These are phyloP conservation scores for Tillandsia fasciculata DNA, from an alignment of 176 grass and related monocot genomes.

Conservation along the genomic window DNA sequence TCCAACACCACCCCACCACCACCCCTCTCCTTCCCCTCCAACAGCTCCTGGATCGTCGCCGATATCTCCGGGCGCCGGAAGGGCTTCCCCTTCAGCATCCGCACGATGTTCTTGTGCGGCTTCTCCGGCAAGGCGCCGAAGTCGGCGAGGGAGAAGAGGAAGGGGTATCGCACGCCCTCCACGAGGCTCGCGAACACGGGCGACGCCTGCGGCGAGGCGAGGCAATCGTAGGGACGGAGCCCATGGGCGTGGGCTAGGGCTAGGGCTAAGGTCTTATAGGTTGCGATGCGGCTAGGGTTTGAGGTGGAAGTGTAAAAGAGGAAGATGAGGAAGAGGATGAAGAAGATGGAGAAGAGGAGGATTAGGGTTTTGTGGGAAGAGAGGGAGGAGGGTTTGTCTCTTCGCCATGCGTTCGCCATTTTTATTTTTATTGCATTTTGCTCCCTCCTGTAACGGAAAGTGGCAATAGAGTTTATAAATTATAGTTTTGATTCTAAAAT, in stretches of 20 bases:
- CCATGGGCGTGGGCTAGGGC: neutral
- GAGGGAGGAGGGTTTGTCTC: constrained; percentile 23
- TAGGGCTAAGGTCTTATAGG: neutral
- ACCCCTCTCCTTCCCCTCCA: constrained; percentile 28
- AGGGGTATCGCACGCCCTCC: constrained; percentile 65
- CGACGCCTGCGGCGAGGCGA: constrained; percentile 66
- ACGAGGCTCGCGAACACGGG: constrained; percentile 81
- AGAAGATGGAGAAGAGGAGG: constrained; percentile 2
- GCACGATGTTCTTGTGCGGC: constrained; percentile 72
- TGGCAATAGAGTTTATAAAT: neutral
- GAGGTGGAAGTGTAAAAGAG: constrained; percentile 41
- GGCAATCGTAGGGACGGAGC: constrained; percentile 60
- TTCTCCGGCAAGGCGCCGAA: constrained; percentile 55
- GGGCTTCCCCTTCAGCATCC: constrained; percentile 70
- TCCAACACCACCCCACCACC: constrained; percentile 51
- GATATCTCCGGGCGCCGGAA: constrained; percentile 91
- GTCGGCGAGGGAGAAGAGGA: constrained; percentile 82
- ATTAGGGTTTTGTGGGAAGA: constrained; percentile 19
- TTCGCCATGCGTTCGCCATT: constrained; percentile 34
- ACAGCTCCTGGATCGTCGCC: constrained; percentile 51
- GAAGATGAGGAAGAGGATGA: constrained; percentile 32
- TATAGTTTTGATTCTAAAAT: too few species aligned
- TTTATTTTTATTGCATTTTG: neutral
- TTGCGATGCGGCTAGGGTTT: constrained; percentile 29
- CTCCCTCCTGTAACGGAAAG: neutral